These are phyloP conservation scores for Huntiella moniliformis DNA, from an alignment of 2,329 filamentous ascomycete genomes.

Conservation along the genomic window DNA sequence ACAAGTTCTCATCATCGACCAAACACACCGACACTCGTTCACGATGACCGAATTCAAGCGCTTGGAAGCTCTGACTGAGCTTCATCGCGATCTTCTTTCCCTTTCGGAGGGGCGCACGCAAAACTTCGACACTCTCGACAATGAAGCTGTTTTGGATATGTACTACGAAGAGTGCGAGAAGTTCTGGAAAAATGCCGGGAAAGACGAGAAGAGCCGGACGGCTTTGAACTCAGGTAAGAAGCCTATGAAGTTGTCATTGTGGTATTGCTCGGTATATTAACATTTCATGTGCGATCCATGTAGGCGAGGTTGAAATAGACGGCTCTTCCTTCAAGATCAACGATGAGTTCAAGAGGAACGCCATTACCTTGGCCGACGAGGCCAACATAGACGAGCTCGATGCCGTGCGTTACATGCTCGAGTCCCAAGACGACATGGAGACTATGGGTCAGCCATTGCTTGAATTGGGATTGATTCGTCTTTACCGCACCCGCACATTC, in stretches of 20 bases:
- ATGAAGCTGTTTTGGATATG: slow-evolving; percentile 49
- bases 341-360: slow-evolving; percentile 67
- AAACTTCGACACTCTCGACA: slow-evolving; percentile 46
- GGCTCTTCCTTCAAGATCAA: slow-evolving; percentile 66
- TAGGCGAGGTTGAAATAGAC: slow-evolving; percentile 58
- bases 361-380: slow-evolving; percentile 67
- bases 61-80: slow-evolving; percentile 59
- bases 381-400: slow-evolving; percentile 80
- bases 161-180: slow-evolving; percentile 53
- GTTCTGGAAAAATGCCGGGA: slow-evolving; percentile 55
- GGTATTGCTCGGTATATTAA: background rate
- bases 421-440: slow-evolving; percentile 49
- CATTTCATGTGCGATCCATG: background rate
- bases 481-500: slow-evolving; percentile 70
- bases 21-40: slow-evolving; percentile 15
- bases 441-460: slow-evolving; percentile 53
- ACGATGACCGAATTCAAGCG: slow-evolving; percentile 56
- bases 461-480: slow-evolving; percentile 66
- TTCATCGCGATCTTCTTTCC: slow-evolving; percentile 69
- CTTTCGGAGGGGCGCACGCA: slow-evolving; percentile 48
- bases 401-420: slow-evolving; percentile 57
- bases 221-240: slow-evolving; percentile 45
- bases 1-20: background rate
- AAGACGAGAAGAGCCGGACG: slow-evolving; percentile 58
- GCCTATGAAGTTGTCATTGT: background rate